A percentile compares a stretch with the other conserved stretches of the same genome.
These are phyloP conservation scores for Penicillium sp. DNA, from an alignment of 2,329 filamentous ascomycete species.

Conservation along the genomic window DNA sequence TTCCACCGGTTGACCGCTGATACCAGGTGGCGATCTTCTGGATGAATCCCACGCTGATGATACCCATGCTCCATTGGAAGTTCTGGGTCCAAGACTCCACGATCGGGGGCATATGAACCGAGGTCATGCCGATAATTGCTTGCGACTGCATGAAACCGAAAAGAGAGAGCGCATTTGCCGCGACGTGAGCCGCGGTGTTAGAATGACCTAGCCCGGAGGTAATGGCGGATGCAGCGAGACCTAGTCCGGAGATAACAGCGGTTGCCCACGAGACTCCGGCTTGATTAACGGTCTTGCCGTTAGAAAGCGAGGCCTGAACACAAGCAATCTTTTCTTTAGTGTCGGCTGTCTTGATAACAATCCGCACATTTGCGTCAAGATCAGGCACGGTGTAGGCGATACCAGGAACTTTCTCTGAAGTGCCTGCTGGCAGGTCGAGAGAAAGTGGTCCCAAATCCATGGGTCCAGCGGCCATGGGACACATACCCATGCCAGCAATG, in stretches of 20 bases:
- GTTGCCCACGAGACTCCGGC: conserved; percentile 86
- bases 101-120: conserved; percentile 79
- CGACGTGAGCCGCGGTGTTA: conserved; percentile 91
- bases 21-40: conserved; percentile 93
- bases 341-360: conserved; percentile 73
- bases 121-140: conserved; percentile 83
- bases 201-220: conserved; percentile 88
- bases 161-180: conserved; percentile 88
- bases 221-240: conserved; percentile 79
- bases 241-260: conserved; percentile 81
- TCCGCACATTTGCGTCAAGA: conserved; percentile 79
- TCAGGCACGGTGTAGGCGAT: conserved; percentile 90
- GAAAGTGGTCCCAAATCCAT: conserved; percentile 71
- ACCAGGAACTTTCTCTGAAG: conserved; percentile 67
- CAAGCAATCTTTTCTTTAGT: conserved; percentile 71
- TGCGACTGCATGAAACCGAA: conserved; percentile 94
- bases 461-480: conserved; percentile 84
- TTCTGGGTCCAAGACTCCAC: conserved; percentile 94
- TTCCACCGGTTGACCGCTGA: conserved; percentile 87
- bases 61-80: conserved; percentile 97
- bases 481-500: conserved; percentile 69
- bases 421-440: conserved; percentile 57
- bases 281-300: conserved; percentile 88
- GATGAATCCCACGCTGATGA: conserved; percentile 83
- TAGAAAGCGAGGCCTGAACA: conserved; percentile 82